These are phyloP conservation scores for Pestalotiopsis fici DNA, from an alignment of 2,329 filamentous ascomycete genomes.

Conservation along the genomic window DNA sequence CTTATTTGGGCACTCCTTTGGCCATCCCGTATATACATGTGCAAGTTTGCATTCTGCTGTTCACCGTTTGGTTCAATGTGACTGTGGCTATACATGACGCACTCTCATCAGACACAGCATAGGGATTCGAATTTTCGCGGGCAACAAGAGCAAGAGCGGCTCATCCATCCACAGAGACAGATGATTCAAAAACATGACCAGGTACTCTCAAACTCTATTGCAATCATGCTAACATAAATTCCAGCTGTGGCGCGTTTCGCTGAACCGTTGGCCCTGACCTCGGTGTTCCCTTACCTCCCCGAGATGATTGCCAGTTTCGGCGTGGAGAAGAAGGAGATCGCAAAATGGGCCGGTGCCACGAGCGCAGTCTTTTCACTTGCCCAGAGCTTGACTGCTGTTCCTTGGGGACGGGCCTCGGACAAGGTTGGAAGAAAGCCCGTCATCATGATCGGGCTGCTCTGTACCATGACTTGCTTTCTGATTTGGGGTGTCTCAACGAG, in stretches of 20 bases:
- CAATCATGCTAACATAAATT: slow-evolving; percentile 32
- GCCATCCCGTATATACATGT: background rate
- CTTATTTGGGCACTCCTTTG: background rate
- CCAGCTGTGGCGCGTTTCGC: slow-evolving; percentile 77
- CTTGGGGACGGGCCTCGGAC: slow-evolving; percentile 79
- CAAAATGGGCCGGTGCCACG: slow-evolving; percentile 78
- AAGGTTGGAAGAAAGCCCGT: slow-evolving; percentile 78
- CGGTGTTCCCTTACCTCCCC: slow-evolving; percentile 70
- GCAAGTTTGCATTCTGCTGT: slow-evolving; percentile 1
- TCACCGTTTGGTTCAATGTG: background rate
- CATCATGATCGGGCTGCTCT: slow-evolving; percentile 72
- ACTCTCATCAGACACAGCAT: slow-evolving; percentile 8
- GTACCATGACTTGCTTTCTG: slow-evolving; percentile 80
- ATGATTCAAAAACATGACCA: slow-evolving; percentile 6
- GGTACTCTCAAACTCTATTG: slow-evolving; percentile 20
- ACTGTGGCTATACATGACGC: slow-evolving; percentile 4
- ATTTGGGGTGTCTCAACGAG: slow-evolving; percentile 83
- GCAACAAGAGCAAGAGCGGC: background rate
- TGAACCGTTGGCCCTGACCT: slow-evolving; percentile 73
- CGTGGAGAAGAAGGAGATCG: slow-evolving; percentile 69
- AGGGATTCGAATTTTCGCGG: background rate
- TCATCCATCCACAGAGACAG: background rate
- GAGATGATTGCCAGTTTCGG: slow-evolving; percentile 85
- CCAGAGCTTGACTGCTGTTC: slow-evolving; percentile 71
- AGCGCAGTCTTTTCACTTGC: slow-evolving; percentile 72